Evolutionary conservation across 306 rosid species (phyloP), one percentile per base, ranked within the genome.

Genomic region (Dicorynia guianensis): DNA sequence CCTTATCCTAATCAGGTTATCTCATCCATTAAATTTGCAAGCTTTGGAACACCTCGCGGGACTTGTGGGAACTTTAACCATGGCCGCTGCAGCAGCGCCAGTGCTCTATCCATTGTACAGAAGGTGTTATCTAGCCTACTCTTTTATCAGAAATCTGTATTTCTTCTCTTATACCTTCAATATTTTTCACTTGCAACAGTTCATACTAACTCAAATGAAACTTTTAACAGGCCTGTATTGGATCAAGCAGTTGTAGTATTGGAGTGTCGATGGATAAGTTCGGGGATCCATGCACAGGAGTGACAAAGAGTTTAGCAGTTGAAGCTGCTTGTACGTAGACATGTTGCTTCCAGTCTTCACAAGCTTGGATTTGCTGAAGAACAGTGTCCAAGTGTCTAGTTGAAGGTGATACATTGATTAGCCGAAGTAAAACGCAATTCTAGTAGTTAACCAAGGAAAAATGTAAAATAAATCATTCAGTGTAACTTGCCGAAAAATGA

Each of bases 1-100:
- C 96, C 97, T 54, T 76, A 85, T 67, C 92, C 91, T 55, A 79
- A 83, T 74, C 97, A 92, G 54, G 76, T 82, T 35, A 90, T 95
- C 64, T 88, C 98, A 77, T 87, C 95, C 69, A 86, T 95, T 73
- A 89, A 86, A 65, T 92, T 95, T 63, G 99, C 97, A 9, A 92
- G 97, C 80, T 95, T 81, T 14, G 97, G 97, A 69, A 89, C 85
- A 6, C 99, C 97, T 39, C 66, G 10, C 0, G 99, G 99, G 12
- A 83, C 89, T 50, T 95, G 99, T 39, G 97, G 99, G 40, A 86
- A 81, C 79, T 92, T 84, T 69, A 80, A 63, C 78, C 92, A 85
- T 30, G 97, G 97, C 72, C 75, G 63, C 1, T 95, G 98, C 89
- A 83, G 76, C 76, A 89, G 96, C 83, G 75, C 18, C 17, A 76